These are phyloP conservation scores for Amesomyces nigricolor DNA, from an alignment of 2,329 filamentous ascomycete genomes.

Conservation along the genomic window DNA sequence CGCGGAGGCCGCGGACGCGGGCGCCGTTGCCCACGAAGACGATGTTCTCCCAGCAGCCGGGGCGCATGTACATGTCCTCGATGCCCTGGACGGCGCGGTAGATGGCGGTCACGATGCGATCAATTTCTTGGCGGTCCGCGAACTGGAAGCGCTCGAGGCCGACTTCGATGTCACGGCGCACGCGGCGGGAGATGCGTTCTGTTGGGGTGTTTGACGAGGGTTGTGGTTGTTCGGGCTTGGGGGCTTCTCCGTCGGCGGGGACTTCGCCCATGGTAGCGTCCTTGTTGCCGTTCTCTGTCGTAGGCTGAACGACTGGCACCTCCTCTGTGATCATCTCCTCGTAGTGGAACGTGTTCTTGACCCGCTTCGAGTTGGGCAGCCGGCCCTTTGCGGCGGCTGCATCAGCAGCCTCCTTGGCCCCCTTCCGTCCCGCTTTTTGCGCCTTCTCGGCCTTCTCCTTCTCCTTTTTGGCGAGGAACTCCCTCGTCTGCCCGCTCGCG, in stretches of 20 bases:
- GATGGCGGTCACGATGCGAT: slow-evolving; percentile 76
- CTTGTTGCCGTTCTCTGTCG: slow-evolving; percentile 25
- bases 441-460: slow-evolving; percentile 67
- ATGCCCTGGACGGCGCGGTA: slow-evolving; percentile 79
- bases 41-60: slow-evolving; percentile 84
- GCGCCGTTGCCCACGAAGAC: slow-evolving; percentile 88
- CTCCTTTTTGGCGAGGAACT: slow-evolving; percentile 78
- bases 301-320: slow-evolving; percentile 35
- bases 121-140: slow-evolving; percentile 65
- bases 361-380: slow-evolving; percentile 67
- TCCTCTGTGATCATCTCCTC: slow-evolving; percentile 61
- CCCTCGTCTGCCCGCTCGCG: slow-evolving; percentile 71
- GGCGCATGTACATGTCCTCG: slow-evolving; percentile 76
- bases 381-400: slow-evolving; percentile 49
- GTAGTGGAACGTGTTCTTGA: slow-evolving; percentile 65
- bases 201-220: slow-evolving; percentile 23
- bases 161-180: slow-evolving; percentile 66
- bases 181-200: slow-evolving; percentile 48
- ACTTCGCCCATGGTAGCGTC: slow-evolving; percentile 25
- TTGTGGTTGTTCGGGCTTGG: slow-evolving; percentile 14
- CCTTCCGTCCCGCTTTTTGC: slow-evolving; percentile 53
- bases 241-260: slow-evolving; percentile 11
- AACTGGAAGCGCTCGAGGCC: slow-evolving; percentile 70
- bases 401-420: slow-evolving; percentile 50
- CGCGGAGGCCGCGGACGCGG: slow-evolving; percentile 70